Conservation (phyloP, 371 early-diverging fungal genomes). For the Mortierella sp. region DNA sequence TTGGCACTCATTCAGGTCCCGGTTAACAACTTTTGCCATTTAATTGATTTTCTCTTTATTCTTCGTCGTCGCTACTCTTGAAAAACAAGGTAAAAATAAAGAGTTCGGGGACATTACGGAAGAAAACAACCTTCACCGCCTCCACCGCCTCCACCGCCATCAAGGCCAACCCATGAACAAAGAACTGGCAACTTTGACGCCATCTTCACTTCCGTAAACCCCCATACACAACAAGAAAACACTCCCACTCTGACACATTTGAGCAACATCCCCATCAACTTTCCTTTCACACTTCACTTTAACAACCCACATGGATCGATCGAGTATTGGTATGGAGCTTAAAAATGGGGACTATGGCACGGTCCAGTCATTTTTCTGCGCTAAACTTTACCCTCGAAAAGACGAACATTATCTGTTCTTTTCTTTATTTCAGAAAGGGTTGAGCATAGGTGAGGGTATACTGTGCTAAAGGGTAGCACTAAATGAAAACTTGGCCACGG, state of each 20-base stretch:
- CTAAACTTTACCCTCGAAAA: background rate
- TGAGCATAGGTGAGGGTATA: background rate
- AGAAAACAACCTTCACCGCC: background rate
- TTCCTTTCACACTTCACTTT: no score
- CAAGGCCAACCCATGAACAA: background rate
- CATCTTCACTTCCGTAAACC: background rate
- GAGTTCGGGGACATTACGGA: constrained; percentile 7
- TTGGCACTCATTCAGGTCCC: background rate
- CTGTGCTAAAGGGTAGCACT: constrained; percentile 5
- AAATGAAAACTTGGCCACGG: constrained; percentile 49
- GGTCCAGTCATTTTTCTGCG: background rate
- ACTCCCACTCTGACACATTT: background rate
- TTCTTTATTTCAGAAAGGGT: background rate
- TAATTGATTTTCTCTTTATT: background rate
- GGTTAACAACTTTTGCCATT: background rate
- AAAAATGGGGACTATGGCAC: constrained; percentile 1
- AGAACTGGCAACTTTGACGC: background rate
- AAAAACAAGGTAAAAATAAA: background rate
- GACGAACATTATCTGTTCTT: background rate
- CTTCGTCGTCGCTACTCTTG: background rate
- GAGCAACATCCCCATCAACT: background rate
- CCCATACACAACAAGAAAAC: background rate
- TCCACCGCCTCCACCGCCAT: background rate
- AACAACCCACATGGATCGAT: background rate
- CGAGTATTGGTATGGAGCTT: background rate